Base-by-base conservation (phyloP, 2,329 filamentous ascomycete species). In the Thielaviopsis euricoi region DNA sequence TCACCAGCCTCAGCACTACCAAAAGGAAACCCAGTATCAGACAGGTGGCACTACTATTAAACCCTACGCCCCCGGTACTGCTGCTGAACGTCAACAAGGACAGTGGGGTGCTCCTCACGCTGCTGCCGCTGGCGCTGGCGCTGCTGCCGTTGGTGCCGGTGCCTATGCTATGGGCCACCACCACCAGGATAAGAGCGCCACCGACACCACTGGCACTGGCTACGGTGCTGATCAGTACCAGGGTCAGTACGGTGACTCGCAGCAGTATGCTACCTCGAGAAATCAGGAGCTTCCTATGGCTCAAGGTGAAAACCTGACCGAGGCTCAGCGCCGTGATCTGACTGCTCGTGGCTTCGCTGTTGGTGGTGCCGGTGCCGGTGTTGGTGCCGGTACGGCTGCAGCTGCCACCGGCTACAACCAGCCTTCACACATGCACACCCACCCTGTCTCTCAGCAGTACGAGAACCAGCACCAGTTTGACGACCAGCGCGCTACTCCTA, bases 101-200 rank as follows among this genome's bases (percentile, higher is more conserved):
- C 55, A 53, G 21, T 25, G 49, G 23, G 43, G 43, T 50, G 7
- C 51, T 50, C 23, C 26, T 15, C 23, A 50, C 29, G n/a, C 29
- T 22, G 55, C 52, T 25, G 33, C 51, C n/a, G 19, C 23, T n/a
- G 37, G 52, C 37, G 46, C 46, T 22, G 51, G 49, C 6, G 37
- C 59, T 55, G 51, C 19, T 33, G 52, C 25, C 26, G 29, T 15
- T 55, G 57, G 57, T 13, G 57, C 46, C 43, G 56, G 46, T 6
- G 59, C 52, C 26, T 55, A 55, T 23, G 49, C 56, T 13, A 19
- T 48, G 22, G 25, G 52, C 37, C 33, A 23, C n/a, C 33, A 49
- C n/a, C n/a, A 57, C 9, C 53, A 57, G 50, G 15, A 49, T 25
- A 26, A 49, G 23, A 15, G 21, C 7, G 46, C 4, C n/a, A 26